A percentile compares a stretch with the other conserved stretches of the same genome.
phyloP scores from a whole-genome alignment of 441 rosid species.

The Pelargonium myrrhifolium region DNA sequence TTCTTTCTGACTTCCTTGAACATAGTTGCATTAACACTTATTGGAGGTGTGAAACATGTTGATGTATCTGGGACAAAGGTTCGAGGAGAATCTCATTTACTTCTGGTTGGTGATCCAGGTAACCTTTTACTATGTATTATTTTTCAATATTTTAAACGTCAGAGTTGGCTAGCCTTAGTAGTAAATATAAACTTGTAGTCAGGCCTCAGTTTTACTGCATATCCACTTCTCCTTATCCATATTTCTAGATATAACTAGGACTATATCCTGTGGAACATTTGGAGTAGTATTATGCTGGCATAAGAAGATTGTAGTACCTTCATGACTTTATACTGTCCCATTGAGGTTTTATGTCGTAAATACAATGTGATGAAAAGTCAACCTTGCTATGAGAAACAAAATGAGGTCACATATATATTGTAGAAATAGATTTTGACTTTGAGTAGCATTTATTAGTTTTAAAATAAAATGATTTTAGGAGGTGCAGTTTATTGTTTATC shows the following conservation, averaged over 20 bases:
- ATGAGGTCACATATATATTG: not conserved
- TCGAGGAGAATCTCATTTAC: conserved; percentile 96
- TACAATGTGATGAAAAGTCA: not conserved
- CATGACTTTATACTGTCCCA: not conserved
- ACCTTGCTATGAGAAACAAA: not conserved
- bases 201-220: not conserved
- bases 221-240: not conserved
- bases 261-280: not conserved
- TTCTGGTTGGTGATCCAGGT: conserved; percentile 99
- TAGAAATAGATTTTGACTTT: not conserved
- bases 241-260: not conserved
- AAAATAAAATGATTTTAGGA: not conserved
- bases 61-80: conserved; percentile 94
- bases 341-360: not conserved
- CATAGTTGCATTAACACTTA: conserved; percentile 78
- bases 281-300: not conserved
- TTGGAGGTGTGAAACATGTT: conserved; percentile 95
- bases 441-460: not conserved
- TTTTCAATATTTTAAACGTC: not conserved
- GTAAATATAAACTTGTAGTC: not conserved
- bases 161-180: not conserved
- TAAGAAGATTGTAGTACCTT: not conserved
- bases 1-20: conserved; percentile 15
- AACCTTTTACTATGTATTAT: conserved; percentile 6
- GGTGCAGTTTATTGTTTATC: not conserved